Conservation (phyloP, 306 rosid species). For the Prunus kanzakura region DNA sequence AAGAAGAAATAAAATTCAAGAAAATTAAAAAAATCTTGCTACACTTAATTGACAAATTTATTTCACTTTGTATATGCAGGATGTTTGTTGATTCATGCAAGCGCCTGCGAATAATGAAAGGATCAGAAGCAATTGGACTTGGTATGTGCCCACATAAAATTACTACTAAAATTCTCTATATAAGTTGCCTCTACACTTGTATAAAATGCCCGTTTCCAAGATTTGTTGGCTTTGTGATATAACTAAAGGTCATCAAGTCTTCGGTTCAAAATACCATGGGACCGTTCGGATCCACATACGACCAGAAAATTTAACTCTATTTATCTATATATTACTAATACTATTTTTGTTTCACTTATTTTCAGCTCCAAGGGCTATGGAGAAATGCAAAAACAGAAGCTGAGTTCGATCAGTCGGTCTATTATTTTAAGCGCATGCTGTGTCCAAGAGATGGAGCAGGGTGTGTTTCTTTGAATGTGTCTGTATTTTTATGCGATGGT, state of each 20-base stretch:
- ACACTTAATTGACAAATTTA: background rate
- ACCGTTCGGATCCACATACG: too few relatives aligned
- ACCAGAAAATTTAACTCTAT: too few relatives aligned
- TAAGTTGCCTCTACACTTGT: too few relatives aligned
- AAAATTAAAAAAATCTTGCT: background rate
- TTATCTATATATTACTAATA: background rate
- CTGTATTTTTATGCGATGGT: constrained; percentile 47
- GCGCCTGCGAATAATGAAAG: constrained; percentile 96
- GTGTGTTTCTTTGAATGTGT: constrained; percentile 47
- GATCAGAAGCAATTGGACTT: constrained; percentile 98
- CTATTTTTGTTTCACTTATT: constrained; percentile 1
- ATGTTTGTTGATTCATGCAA: constrained; percentile 99
- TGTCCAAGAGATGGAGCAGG: constrained; percentile 5
- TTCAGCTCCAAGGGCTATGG: constrained; percentile 98
- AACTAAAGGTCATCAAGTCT: too few relatives aligned
- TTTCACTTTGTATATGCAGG: background rate
- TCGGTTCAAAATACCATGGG: too few relatives aligned
- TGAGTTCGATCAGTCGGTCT: constrained; percentile 27
- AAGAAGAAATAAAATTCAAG: background rate
- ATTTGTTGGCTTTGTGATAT: too few relatives aligned
- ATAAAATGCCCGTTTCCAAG: too few relatives aligned
- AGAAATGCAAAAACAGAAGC: constrained; percentile 98
- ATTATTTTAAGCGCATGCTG: background rate
- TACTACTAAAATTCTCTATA: too few relatives aligned
- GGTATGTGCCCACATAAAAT: constrained; percentile 42